Evolutionary conservation across 768 basidiomycete species (phyloP), one percentile per base, ranked within the genome.

Genomic region (Boletus pseudo-olivaceus): DNA sequence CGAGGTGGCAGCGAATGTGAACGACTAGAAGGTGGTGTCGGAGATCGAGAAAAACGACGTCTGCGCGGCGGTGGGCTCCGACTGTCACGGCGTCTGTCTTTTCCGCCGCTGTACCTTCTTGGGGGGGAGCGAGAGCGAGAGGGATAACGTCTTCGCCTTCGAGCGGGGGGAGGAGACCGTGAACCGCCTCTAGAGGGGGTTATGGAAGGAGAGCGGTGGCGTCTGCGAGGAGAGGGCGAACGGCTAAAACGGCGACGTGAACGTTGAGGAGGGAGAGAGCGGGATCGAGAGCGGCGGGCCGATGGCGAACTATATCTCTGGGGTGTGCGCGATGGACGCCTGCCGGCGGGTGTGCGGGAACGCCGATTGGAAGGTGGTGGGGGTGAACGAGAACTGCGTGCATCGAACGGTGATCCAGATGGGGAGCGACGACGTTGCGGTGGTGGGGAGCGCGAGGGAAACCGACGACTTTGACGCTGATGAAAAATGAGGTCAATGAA

Each of bases 371-470:
- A 54, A 10, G 71, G 67, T 20, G 72, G 66, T n/a, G 73, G 65
- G 4, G 64, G 64, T 5, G 77, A 77, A 26, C 71, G 70, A 46
- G 73, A 76, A 49, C 75, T 75, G 32, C 70, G 69, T 15, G 71
- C 62, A 59, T 72, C 72, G n/a, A 68, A 72, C 2, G 66, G 62
- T 7, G 73, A 66, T 46, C 66, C 60, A 46, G 72, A 55, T 64
- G 78, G 59, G 57, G 77, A 59, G 66, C 82, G 78, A 47, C 76
- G 75, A 37, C 75, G 78, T 3, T 75, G 78, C 34, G 81, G 78
- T n/a, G 77, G 75, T 14, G 65, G 69, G 10, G 78, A 77, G 8
- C 77, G 78, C 42, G 77, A 68, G 10, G 63, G 75, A 32, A 72
- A 73, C 17, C 78, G 76, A 52, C 81, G 79, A 39, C 75, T 73